phyloP scores from a whole-genome alignment of 1,284 basidiomycete species.

The Ustilago nuda region DNA sequence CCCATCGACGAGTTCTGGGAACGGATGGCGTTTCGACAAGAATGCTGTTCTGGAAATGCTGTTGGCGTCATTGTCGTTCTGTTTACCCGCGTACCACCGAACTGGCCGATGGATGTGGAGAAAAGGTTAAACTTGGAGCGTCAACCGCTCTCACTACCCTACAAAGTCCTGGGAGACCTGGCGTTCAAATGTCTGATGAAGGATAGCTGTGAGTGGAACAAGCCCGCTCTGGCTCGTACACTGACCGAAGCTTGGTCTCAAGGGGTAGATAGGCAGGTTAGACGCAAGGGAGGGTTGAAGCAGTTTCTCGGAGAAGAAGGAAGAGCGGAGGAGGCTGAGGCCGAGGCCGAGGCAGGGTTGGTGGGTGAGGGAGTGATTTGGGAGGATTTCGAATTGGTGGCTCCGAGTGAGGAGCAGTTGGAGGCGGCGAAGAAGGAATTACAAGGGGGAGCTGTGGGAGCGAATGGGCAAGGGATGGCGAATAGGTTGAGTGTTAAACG shows the following conservation, averaged over 20 bases:
- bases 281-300: conserved; percentile 49
- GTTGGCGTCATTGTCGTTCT: conserved; percentile 64
- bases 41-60: conserved; percentile 66
- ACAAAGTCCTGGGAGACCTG: conserved; percentile 52
- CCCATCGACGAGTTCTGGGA: conserved; percentile 66
- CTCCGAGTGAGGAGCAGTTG: conserved; percentile 27
- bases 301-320: conserved; percentile 4
- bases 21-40: conserved; percentile 67
- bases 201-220: conserved; percentile 63
- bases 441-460: background rate
- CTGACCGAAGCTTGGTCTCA: conserved; percentile 55
- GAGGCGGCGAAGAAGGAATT: conserved; percentile 23
- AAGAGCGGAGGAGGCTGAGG: conserved; percentile 7
- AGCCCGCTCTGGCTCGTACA: conserved; percentile 12
- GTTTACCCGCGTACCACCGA: conserved; percentile 31
- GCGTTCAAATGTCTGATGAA: conserved; percentile 59
- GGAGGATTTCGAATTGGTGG: conserved; percentile 31
- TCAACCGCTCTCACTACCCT: conserved; percentile 54
- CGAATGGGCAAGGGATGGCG: conserved; percentile 3
- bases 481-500: conserved; percentile 51
- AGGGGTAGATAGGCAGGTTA: conserved; percentile 50
- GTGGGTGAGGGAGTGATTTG: conserved; percentile 46
- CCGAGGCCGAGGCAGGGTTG: conserved; percentile 7
- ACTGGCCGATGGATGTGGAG: background rate
- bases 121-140: conserved; percentile 2